Evolutionary conservation across 2,329 filamentous ascomycete genomes (phyloP).

Genomic region (Cercospora nicotianae): DNA sequence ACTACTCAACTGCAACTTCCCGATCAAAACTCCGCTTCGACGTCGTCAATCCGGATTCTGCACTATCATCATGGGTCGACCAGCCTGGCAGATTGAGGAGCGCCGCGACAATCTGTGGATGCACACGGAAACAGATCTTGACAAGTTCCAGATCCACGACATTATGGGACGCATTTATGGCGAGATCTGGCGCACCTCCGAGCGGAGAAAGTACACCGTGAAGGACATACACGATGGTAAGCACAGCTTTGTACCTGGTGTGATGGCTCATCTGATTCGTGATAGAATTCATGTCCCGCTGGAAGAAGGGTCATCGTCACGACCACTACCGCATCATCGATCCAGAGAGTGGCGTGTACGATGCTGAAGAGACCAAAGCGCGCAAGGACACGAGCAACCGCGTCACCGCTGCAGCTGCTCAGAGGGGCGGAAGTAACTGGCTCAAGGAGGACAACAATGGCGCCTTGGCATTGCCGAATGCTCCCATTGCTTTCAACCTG

Average conservation of each 20-base stretch:
- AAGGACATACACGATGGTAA: slow-evolving; percentile 7
- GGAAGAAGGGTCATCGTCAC: slow-evolving; percentile 2
- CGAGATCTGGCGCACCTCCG: not conserved
- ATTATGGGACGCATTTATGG: slow-evolving; percentile 13
- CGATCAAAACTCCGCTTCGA: not conserved
- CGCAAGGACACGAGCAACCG: not conserved
- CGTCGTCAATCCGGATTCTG: not conserved
- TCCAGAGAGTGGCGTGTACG: not conserved
- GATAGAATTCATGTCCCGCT: not conserved
- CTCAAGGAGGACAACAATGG: not conserved
- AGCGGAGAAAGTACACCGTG: not conserved
- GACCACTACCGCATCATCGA: not conserved
- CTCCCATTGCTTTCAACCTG: not conserved
- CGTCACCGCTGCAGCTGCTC: not conserved
- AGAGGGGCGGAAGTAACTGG: slow-evolving; percentile 6
- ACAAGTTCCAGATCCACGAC: slow-evolving; percentile 1
- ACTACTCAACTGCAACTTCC: not conserved
- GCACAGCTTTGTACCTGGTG: not conserved
- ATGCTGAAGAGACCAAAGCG: not conserved
- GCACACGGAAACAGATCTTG: slow-evolving; percentile 3
- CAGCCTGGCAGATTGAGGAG: not conserved
- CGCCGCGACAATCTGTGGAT: slow-evolving; percentile 2
- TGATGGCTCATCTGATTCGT: not conserved
- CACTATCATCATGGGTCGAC: not conserved
- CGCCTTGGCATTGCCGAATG: not conserved